Evolutionary conservation across 78 protist genomes (phyloP), one percentile per base, ranked within the genome.

Genomic region (Polysphondylium violaceum): DNA sequence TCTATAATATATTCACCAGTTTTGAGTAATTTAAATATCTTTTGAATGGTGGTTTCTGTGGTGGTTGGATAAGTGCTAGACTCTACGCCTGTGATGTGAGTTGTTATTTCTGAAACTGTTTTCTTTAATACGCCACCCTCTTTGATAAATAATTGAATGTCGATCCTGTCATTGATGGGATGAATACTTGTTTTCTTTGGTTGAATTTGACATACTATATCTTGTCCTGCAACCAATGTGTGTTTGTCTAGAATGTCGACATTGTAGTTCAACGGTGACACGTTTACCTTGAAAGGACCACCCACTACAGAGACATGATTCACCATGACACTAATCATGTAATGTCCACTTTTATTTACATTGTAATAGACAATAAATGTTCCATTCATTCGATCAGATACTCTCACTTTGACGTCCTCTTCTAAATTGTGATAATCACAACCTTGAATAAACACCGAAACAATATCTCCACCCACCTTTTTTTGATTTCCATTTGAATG

Each of bases 1-100:
- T 69, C 74, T 2, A 83, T 29, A 3, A 67, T 31, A 58, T 83
- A 83, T 27, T 83, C 91, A 33, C 91, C 91, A 59, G 74, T 83
- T 23, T 63, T 67, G 2, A 50, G n/a, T n/a, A 83, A 56, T 43
- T 72, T 83, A 33, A 72, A 50, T 8, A 78, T 51, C 21, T 25
- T 44, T 14, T 65, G 68, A 6, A 12, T 29, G 11, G 40, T 14
- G 8, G 27, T 41, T 16, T 23, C 14, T 25, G 40, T 27, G 41
- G 69, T 55, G 21, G 2, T 25, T n/a, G 51, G 43, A 16, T 44
- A 64, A 41, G 65, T 33, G 33, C 25, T 64, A 47, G 25, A 59
- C 3, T 71, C 76, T 14, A 50, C 76, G 2, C 76, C 76, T 23
- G 76, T 59, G 8, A 47, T n/a, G n/a, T n/a, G n/a, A n/a, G n/a